Base-by-base conservation (phyloP, 2,329 filamentous ascomycete genomes). In the Xylaria sp. region DNA sequence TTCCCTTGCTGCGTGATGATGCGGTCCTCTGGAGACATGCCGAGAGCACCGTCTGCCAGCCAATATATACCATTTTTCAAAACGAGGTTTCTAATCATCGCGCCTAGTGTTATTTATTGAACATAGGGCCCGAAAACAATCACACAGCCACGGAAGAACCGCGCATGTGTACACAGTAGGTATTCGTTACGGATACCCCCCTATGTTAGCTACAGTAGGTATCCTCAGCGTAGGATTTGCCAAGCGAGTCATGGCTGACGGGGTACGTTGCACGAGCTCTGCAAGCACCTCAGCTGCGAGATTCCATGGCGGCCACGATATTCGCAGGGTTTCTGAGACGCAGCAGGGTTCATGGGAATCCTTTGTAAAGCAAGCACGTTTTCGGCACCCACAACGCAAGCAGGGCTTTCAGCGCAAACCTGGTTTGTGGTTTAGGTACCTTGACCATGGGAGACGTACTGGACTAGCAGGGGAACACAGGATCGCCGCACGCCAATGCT, bases 311-410 rank as follows among this genome's bases (percentile, higher is more conserved):
- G 18, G 52, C 69, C 70, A 72, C 60, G 70, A 70, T 71, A 37
- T 37, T 37, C 13, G 9, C 70, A 71, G 48, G 71, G 65, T 63
- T 50, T 50, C 54, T 71, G 66, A 73, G 71, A 73, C 71, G 64
- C 54, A 50, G 20, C 10, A 54, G 58, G 61, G 39, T 44, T 10
- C 8, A 20, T 41, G 54, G 23, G 23, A 63, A 71, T 69, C 65
- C 71, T 69, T 69, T 70, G 10, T 66, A 61, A 34, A 67, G 68
- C 66, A 66, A 57, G 41, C 44, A 72, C 65, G 68, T 70, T 63
- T 55, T 67, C 58, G 65, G 65, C 67, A 70, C 46, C 52, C 65
- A 68, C 57, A 46, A 54, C 20, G 10, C 37, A 57, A 63, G 25
- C 28, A 56, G n/a, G 51, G 62, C 57, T 12, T 44, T 51, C 62